A percentile compares a stretch with the other conserved stretches of the same genome.
phyloP scores from a whole-genome alignment of 2,329 filamentous ascomycete species.

The Lasiodiplodia sp. region DNA sequence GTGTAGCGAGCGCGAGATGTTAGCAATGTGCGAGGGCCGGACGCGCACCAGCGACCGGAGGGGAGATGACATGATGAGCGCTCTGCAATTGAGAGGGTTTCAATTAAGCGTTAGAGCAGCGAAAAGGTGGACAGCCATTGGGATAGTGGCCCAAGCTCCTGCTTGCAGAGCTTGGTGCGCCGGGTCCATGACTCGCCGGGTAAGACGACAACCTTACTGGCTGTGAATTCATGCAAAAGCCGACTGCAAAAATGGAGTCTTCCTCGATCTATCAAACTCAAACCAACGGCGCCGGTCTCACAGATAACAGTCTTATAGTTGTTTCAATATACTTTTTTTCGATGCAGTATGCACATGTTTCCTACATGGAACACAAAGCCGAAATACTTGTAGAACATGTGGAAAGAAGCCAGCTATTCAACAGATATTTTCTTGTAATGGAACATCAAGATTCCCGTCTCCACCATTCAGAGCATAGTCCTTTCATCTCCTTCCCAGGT shows the following conservation, averaged over 20 bases:
- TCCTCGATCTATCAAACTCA: too few species aligned
- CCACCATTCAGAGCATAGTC: not conserved
- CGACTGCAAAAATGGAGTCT: too few species aligned
- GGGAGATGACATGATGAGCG: too few species aligned
- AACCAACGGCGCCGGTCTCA: too few species aligned
- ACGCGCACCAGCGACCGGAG: too few species aligned
- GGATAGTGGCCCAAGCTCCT: not conserved
- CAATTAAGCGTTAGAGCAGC: too few species aligned
- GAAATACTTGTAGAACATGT: not conserved
- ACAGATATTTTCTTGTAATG: not conserved
- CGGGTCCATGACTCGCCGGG: not conserved
- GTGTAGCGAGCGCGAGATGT: not conserved
- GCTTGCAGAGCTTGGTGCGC: not conserved
- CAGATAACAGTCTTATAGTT: too few species aligned
- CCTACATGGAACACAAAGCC: not conserved
- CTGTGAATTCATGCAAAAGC: not conserved
- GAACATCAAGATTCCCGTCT: not conserved
- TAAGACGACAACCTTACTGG: not conserved
- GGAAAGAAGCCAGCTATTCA: not conserved
- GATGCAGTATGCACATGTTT: not conserved
- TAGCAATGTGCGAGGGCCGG: too few species aligned
- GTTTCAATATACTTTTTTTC: not conserved
- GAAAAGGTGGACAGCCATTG: too few species aligned
- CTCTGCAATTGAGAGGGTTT: too few species aligned
- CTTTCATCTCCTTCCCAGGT: constrained; percentile 47